These are phyloP conservation scores for Plasmodium coatneyi DNA, from an alignment of 169 alveolate genomes.

Conservation along the genomic window DNA sequence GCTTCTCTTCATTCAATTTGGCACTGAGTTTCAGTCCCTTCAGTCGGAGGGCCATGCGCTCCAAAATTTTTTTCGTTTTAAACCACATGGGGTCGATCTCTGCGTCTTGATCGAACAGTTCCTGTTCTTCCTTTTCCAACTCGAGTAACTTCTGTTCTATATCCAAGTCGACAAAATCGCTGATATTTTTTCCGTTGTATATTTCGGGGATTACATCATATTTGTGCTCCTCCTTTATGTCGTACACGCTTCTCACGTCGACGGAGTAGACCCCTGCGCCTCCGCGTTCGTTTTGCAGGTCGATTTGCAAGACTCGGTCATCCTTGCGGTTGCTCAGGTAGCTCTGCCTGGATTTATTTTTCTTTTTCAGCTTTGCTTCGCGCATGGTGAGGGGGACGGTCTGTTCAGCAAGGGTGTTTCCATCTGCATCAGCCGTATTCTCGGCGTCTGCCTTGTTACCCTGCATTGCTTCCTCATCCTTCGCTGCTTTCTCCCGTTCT, in stretches of 20 bases:
- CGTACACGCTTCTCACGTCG: conserved; percentile 88
- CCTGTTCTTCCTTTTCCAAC: conserved; percentile 97
- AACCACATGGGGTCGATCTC: conserved; percentile 79
- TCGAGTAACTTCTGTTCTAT: conserved; percentile 94
- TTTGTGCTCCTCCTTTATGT: conserved; percentile 89
- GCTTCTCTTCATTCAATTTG: conserved; percentile 33
- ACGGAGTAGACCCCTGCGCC: conserved; percentile 99
- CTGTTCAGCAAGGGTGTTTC: not conserved
- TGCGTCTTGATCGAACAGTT: conserved; percentile 86
- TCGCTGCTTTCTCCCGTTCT: not conserved
- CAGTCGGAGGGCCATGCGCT: conserved; percentile 48
- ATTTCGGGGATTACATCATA: conserved; percentile 98
- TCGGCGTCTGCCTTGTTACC: not conserved
- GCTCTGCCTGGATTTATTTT: conserved; percentile 49
- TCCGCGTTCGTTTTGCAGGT: conserved; percentile 93
- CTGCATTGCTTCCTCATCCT: not conserved
- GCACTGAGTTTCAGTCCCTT: conserved; percentile 40
- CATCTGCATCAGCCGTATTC: not conserved
- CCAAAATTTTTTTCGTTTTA: conserved; percentile 56
- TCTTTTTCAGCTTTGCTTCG: conserved; percentile 78
- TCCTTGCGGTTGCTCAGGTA: conserved; percentile 66
- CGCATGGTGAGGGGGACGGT: conserved; percentile 27
- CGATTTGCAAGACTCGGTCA: conserved; percentile 84
- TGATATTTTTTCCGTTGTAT: conserved; percentile 97
- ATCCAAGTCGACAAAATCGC: conserved; percentile 97